These are phyloP conservation scores for Trypanosoma melophagium DNA, from an alignment of 208 protist species.

Conservation along the genomic window DNA sequence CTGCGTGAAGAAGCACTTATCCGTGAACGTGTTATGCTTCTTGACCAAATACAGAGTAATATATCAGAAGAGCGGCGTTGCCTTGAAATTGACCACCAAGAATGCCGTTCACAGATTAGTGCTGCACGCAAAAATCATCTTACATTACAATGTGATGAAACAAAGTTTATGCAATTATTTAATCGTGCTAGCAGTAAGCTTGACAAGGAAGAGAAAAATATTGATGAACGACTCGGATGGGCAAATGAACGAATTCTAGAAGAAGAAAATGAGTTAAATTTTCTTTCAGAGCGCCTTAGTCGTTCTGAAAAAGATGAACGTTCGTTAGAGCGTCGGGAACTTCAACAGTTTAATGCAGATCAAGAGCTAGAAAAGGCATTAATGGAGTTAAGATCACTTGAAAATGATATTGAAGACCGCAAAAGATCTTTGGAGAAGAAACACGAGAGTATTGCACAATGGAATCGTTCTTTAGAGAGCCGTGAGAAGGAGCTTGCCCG, in stretches of 20 bases:
- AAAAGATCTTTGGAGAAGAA: constrained; percentile 59
- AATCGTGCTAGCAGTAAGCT: constrained; percentile 37
- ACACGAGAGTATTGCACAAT: constrained; percentile 61
- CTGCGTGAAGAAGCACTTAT: constrained; percentile 75
- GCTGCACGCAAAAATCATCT: constrained; percentile 43
- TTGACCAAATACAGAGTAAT: constrained; percentile 76
- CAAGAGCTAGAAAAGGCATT: constrained; percentile 62
- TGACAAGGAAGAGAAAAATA: constrained; percentile 46
- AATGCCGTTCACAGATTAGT: constrained; percentile 83
- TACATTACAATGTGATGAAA: constrained; percentile 48
- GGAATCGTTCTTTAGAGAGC: constrained; percentile 71
- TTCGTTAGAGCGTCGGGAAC: constrained; percentile 41
- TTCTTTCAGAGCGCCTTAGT: constrained; percentile 41
- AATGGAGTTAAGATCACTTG: constrained; percentile 38
- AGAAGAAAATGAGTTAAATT: constrained; percentile 49
- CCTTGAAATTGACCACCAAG: constrained; percentile 81
- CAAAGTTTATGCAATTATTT: constrained; percentile 41
- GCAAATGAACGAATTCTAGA: constrained; percentile 36
- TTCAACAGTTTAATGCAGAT: constrained; percentile 51
- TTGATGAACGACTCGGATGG: constrained; percentile 46
- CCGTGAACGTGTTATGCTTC: constrained; percentile 69
- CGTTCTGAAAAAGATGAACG: constrained; percentile 47
- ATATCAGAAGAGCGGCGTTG: constrained; percentile 84
- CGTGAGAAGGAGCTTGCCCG: constrained; percentile 66
- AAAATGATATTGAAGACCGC: constrained; percentile 69